These are phyloP conservation scores for Tolypocladium endophyticum DNA, from an alignment of 2,329 filamentous ascomycete species.

Conservation along the genomic window DNA sequence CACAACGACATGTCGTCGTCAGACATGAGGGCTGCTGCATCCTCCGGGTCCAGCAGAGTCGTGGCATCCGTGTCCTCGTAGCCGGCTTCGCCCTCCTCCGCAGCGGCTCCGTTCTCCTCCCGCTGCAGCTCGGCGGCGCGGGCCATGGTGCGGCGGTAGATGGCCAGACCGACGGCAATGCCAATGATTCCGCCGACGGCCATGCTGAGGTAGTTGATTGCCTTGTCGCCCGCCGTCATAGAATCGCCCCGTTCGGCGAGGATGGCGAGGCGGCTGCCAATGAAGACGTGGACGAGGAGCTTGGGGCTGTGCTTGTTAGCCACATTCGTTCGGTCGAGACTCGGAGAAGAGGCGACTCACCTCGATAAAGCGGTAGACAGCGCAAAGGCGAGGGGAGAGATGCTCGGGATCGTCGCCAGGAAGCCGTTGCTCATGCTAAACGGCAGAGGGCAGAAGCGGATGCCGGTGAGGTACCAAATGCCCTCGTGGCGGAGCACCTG, in stretches of 20 bases:
- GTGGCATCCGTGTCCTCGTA: constrained; percentile 34
- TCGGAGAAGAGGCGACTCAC: constrained; percentile 19
- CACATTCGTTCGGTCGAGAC: neutral
- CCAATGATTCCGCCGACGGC: constrained; percentile 61
- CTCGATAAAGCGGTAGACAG: constrained; percentile 71
- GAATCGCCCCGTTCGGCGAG: constrained; percentile 75
- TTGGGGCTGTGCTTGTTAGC: constrained; percentile 50
- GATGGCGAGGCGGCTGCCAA: constrained; percentile 71
- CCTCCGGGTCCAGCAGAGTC: constrained; percentile 33
- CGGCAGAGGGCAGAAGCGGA: constrained; percentile 83
- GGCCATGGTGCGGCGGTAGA: constrained; percentile 65
- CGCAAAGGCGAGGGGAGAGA: constrained; percentile 65
- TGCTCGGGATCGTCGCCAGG: constrained; percentile 84
- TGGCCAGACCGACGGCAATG: constrained; percentile 66
- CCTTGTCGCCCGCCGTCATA: constrained; percentile 70
- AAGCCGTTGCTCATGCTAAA: constrained; percentile 93
- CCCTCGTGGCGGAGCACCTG: constrained; percentile 87
- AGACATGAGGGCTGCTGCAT: constrained; percentile 43
- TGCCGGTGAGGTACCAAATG: constrained; percentile 78
- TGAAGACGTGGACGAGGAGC: constrained; percentile 83
- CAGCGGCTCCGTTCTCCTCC: constrained; percentile 24
- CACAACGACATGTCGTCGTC: constrained; percentile 51
- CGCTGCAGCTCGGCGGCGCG: constrained; percentile 47
- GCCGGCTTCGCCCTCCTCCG: constrained; percentile 21
- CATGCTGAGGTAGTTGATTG: constrained; percentile 78